Conservation (phyloP, 1,284 basidiomycete species). For the Naganishia sp. region DNA sequence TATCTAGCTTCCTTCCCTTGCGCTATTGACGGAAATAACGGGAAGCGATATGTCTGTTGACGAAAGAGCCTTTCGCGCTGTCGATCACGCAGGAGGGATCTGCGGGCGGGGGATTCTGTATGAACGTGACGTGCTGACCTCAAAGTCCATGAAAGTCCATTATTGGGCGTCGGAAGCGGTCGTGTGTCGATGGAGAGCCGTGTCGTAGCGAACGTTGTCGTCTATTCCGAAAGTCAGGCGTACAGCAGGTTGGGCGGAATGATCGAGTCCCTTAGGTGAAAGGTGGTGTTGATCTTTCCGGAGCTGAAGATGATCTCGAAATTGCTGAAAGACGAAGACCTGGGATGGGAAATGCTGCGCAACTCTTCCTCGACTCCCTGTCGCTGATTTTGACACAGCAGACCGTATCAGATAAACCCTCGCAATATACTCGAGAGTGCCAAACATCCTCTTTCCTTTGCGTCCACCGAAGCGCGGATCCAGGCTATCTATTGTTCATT, state of each 20-base stretch:
- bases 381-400: too few species aligned
- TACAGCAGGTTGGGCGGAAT: not conserved
- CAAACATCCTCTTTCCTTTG: not conserved
- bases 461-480: not conserved
- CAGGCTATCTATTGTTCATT: slow-evolving; percentile 13
- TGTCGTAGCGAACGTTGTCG: too few species aligned
- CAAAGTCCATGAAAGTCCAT: too few species aligned
- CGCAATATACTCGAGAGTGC: not conserved
- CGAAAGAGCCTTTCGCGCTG: too few species aligned
- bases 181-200: too few species aligned
- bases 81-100: too few species aligned
- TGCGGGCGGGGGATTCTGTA: too few species aligned
- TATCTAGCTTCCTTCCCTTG: not conserved
- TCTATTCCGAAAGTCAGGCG: too few species aligned
- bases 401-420: too few species aligned
- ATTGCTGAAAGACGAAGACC: not conserved
- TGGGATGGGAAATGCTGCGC: not conserved
- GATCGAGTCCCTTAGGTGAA: not conserved
- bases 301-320: not conserved
- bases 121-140: too few species aligned
- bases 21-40: not conserved
- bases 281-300: not conserved
- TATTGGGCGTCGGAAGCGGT: too few species aligned
- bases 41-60: not conserved
- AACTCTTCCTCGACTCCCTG: too few species aligned